Conservation (phyloP, 257 asterid genomes). For the Verbascum thapsus region DNA sequence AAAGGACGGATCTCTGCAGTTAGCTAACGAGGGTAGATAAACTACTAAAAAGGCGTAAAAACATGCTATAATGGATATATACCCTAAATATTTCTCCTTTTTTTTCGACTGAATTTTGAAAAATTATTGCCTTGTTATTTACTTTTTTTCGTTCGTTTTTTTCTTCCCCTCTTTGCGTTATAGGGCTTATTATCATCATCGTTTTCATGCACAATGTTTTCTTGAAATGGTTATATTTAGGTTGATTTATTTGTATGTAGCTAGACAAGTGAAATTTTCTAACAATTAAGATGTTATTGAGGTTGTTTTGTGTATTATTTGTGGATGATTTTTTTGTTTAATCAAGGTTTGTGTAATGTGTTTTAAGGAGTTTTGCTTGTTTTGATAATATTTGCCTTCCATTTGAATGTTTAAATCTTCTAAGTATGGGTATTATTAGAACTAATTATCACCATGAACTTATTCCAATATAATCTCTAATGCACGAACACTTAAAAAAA, state of each 20-base stretch:
- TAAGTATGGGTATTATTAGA: neutral
- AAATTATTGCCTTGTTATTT: conserved; percentile 8
- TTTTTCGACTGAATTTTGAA: neutral
- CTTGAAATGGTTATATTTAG: neutral
- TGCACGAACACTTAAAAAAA: too few species aligned
- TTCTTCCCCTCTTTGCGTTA: neutral
- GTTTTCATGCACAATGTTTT: neutral
- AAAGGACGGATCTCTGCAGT: conserved; percentile 62
- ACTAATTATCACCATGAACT: too few species aligned
- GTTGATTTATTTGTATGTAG: conserved; percentile 13
- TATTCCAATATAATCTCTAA: too few species aligned
- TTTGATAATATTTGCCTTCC: neutral
- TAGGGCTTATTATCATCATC: conserved; percentile 14
- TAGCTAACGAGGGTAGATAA: conserved; percentile 47
- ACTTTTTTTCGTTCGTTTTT: neutral
- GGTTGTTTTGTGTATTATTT: conserved; percentile 15
- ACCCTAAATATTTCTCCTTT: too few species aligned
- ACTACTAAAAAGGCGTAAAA: conserved; percentile 15
- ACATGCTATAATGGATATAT: conserved; percentile 9
- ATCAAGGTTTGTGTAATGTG: neutral
- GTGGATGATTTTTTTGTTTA: neutral
- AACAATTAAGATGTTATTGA: neutral
- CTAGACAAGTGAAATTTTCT: neutral
- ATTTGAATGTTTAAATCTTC: neutral
- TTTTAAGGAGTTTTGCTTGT: neutral